Evolutionary conservation across 2,329 filamentous ascomycete species (phyloP), one percentile per base, ranked within the genome.

Genomic region (Talaromyces verruculosus): DNA sequence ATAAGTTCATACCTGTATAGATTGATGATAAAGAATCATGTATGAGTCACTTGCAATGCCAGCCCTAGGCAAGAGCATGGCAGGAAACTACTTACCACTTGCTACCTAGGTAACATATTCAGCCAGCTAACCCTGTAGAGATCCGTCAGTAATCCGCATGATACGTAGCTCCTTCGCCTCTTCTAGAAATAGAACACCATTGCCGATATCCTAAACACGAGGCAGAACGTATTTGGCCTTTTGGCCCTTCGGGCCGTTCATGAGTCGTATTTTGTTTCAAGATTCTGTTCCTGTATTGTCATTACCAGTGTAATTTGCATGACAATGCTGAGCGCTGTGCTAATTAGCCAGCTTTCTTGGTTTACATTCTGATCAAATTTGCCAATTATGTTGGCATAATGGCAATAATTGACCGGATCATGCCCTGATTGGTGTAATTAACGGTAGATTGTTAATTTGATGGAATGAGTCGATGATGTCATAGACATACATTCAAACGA

Each of bases 121-220:
- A 55, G 51, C 30, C 19, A 10, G 7, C 47, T 8, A 19, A 15
- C 11, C 45, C 22, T 25, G n/a, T 22, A n/a, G 30, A 37, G 5
- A 57, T 15, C 5, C 25, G 28, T 28, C 45, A 25, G 49, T 30
- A 57, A 39, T 37, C 33, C 11, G 11, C 30, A 35, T 22, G 53
- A 37, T 30, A 10, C n/a, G 8, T 30, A 22, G 33, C 19, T 39
- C 4, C 10, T 22, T 57, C 53, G n/a, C 33, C 7, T 39, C 33
- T 57, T 57, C 53, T 39, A 57, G 53, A 57, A 57, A 57, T 57
- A 57, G 53, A 13, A 57, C 19, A 37, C 13, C 5, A 13, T 51
- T 25, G 22, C 10, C 17, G 4, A 22, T 22, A 30, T 33, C 15
- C 49, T n/a, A n/a, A 5, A 53, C 28, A 53, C 49, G n/a, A 35